These are phyloP conservation scores for Wickerhamiella sergipiensis DNA, from an alignment of 805 yeast genomes.

Conservation along the genomic window DNA sequence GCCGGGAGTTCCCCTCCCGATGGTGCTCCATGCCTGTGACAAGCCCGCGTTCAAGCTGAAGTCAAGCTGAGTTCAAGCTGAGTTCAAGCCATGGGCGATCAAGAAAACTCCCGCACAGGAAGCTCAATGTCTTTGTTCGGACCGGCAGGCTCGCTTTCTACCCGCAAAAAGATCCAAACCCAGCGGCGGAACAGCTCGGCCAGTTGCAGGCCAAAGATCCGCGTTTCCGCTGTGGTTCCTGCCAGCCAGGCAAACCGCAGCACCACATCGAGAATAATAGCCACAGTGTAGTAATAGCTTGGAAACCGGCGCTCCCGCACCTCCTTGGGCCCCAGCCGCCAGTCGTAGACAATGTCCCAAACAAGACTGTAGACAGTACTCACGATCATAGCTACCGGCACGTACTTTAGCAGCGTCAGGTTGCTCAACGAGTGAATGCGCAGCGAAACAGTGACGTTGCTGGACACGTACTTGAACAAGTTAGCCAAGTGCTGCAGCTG, in stretches of 20 bases:
- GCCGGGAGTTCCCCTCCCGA: too few species aligned
- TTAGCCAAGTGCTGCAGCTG: slow-evolving; percentile 51
- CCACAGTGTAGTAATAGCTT: slow-evolving; percentile 35
- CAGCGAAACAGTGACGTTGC: slow-evolving; percentile 11
- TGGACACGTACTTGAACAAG: slow-evolving; percentile 46
- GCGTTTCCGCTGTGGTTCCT: slow-evolving; percentile 37
- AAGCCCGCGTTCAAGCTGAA: too few species aligned
- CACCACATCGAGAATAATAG: slow-evolving; percentile 45
- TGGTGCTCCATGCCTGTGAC: too few species aligned
- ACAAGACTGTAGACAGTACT: slow-evolving; percentile 67
- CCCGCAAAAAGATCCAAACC: slow-evolving; percentile 76
- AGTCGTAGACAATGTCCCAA: slow-evolving; percentile 87
- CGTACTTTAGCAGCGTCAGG: slow-evolving; percentile 5
- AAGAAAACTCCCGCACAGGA: slow-evolving; percentile 1
- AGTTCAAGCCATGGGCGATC: too few species aligned
- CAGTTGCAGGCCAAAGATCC: slow-evolving; percentile 52
- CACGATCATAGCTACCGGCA: slow-evolving; percentile 34
- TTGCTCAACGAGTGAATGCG: slow-evolving; percentile 10
- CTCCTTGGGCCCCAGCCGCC: slow-evolving; percentile 52
- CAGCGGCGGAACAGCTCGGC: slow-evolving; percentile 74
- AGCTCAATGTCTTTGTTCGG: slow-evolving; percentile 12
- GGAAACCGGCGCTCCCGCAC: slow-evolving; percentile 21
- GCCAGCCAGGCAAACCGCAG: slow-evolving; percentile 70
- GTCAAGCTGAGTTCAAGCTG: too few species aligned
- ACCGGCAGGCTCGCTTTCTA: slow-evolving; percentile 56